Conservation (phyloP, 225 moss, liverwort and hornwort species). For the Asterella californica region DNA sequence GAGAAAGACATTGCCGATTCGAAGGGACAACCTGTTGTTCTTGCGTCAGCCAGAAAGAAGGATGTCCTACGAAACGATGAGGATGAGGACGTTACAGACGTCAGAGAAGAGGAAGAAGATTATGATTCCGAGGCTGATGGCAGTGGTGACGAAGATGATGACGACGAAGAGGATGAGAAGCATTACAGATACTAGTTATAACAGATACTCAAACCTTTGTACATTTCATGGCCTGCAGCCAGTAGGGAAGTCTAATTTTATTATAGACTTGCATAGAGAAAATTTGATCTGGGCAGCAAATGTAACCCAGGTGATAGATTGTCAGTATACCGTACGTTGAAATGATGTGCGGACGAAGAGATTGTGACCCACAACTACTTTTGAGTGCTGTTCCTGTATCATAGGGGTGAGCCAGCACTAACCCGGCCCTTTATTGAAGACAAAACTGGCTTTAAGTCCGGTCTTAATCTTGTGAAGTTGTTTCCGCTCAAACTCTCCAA, state of each 20-base stretch:
- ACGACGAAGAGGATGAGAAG: constrained; percentile 32
- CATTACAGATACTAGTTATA: background rate
- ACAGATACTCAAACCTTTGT: background rate
- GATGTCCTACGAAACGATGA: constrained; percentile 48
- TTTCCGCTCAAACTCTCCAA: too few species aligned
- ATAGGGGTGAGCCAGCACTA: too few species aligned
- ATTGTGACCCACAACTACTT: too few species aligned
- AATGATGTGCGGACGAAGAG: too few species aligned
- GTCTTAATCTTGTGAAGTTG: too few species aligned
- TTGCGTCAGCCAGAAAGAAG: constrained; percentile 53
- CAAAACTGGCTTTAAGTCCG: too few species aligned
- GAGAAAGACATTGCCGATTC: constrained; percentile 65
- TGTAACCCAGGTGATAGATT: too few species aligned
- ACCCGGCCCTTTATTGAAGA: too few species aligned
- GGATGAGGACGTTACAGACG: constrained; percentile 47
- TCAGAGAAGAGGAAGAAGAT: constrained; percentile 42
- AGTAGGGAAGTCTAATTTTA: background rate
- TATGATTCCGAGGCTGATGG: constrained; percentile 36
- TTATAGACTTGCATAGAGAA: background rate
- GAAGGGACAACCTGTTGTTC: constrained; percentile 67
- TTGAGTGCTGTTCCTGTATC: too few species aligned
- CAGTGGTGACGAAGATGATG: constrained; percentile 29
- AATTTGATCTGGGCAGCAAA: too few species aligned
- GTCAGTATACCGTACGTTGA: too few species aligned
- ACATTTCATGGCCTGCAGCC: background rate